Evolutionary conservation across 2,329 filamentous ascomycete species (phyloP).

Genomic region (Botryotinia narcissicola): DNA sequence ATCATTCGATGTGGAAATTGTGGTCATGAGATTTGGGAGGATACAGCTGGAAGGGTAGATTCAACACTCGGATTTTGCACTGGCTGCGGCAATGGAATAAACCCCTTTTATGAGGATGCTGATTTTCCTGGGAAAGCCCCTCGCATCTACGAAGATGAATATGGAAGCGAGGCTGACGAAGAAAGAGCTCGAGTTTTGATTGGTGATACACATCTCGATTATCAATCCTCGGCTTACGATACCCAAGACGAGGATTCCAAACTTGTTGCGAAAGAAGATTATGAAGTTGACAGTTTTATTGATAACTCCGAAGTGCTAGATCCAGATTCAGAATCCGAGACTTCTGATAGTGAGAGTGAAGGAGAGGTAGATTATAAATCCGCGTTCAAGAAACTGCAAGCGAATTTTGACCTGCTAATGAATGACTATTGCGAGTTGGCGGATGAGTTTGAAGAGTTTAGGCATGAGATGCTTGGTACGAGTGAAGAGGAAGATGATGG

Average conservation of each 20-base stretch:
- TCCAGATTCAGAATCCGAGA: constrained; percentile 17
- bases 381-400: background rate
- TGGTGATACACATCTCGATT: constrained; percentile 29
- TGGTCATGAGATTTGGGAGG: constrained; percentile 30
- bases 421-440: background rate
- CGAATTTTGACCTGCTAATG: background rate
- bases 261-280: constrained; percentile 26
- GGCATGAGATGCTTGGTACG: background rate
- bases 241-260: constrained; percentile 29
- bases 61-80: constrained; percentile 26
- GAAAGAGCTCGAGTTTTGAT: constrained; percentile 15
- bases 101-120: constrained; percentile 26
- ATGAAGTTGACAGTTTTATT: constrained; percentile 34
- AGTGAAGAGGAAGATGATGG: background rate
- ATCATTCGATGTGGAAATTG: constrained; percentile 31
- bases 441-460: background rate
- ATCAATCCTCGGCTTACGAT: constrained; percentile 35
- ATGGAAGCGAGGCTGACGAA: constrained; percentile 18
- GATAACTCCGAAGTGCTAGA: constrained; percentile 25
- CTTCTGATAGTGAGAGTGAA: background rate
- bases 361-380: background rate
- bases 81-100: constrained; percentile 18
- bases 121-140: constrained; percentile 12
- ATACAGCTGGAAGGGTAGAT: background rate
- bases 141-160: constrained; percentile 17